Conservation (phyloP, 2,329 filamentous ascomycete genomes). For the Aureobasidium sp. region DNA sequence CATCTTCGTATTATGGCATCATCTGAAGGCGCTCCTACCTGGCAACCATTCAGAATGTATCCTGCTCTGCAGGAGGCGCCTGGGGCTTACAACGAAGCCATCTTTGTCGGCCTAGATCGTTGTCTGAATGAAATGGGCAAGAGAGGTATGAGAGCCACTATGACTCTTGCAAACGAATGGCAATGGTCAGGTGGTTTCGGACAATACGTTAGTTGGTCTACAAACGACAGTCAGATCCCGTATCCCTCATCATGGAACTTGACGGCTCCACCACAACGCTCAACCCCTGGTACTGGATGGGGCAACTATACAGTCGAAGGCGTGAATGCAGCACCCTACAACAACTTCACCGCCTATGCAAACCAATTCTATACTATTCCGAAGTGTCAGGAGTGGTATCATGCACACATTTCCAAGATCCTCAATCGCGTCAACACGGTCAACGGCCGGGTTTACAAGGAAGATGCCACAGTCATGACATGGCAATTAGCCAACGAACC, state of each 20-base stretch:
- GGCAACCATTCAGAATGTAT: conserved; percentile 35
- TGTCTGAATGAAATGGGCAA: conserved; percentile 35
- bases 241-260: conserved; percentile 35
- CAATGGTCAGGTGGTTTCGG: conserved; percentile 35
- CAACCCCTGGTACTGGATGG: conserved; percentile 31
- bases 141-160: conserved; percentile 35
- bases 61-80: conserved; percentile 31
- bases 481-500: conserved; percentile 37
- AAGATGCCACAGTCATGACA: conserved; percentile 35
- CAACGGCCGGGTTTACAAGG: conserved; percentile 30
- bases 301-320: conserved; percentile 33
- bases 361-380: conserved; percentile 32
- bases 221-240: conserved; percentile 27
- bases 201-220: conserved; percentile 34
- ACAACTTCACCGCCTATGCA: conserved; percentile 24
- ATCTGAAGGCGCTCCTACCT: conserved; percentile 33
- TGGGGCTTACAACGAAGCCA: conserved; percentile 33
- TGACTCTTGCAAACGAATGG: conserved; percentile 35
- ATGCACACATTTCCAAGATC: conserved; percentile 32
- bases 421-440: conserved; percentile 32
- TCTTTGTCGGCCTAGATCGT: conserved; percentile 32
- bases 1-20: conserved; percentile 36
- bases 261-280: conserved; percentile 28
- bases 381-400: conserved; percentile 31
- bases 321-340: conserved; percentile 29